Evolutionary conservation across 2,329 filamentous ascomycete species (phyloP), one percentile per base, ranked within the genome.

Genomic region (Aspergillus calidoustus): DNA sequence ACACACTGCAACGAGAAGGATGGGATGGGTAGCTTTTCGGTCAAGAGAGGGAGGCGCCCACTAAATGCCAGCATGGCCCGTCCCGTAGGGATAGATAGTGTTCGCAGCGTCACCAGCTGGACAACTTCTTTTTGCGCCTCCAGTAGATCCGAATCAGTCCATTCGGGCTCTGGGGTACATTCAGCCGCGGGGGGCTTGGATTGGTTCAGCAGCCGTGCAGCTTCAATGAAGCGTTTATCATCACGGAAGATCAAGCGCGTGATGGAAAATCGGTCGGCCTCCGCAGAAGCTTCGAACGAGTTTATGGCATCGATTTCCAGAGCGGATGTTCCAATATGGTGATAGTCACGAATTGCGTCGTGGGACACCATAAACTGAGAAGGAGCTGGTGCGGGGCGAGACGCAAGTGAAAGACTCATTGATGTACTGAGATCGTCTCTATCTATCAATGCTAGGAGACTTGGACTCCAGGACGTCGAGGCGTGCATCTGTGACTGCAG

Each of bases 71-170:
- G 82, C 77, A 99, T 87, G 2, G 90, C 93, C 64, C 93, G 89
- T 1, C 96, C 96, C 6, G 92, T 86, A 1, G 95, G 92, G 57
- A 97, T 90, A 1, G 95, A 93, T 61, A 98, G 83, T 15, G 94
- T 98, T 61, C 95, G 88, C 50, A 91, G 87, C 46, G 94, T 95
- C 43, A 97, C 86, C 71, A 90, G 89, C 62, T 95, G 91, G 61
- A 95, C 93, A 34, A 97, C 83, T 64, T 92, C 89, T 75, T 97
- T 97, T 76, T 99, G 95, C 62, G 91, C 91, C 74, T 99, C 95
- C 9, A 99, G 82, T 60, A 96, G 88, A 64, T 95, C 89, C 17
- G 91, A 89, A 73, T 99, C 95, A 23, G 89, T 87, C 90, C 92
- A 95, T 46, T 87, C 86, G 1, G 90, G 87, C 65, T 92, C 84